A percentile compares a stretch with the other conserved stretches of the same genome.
phyloP scores from a whole-genome alignment of 1,139 yeast genomes.

The Nakaseomyces uthaithaninus region DNA sequence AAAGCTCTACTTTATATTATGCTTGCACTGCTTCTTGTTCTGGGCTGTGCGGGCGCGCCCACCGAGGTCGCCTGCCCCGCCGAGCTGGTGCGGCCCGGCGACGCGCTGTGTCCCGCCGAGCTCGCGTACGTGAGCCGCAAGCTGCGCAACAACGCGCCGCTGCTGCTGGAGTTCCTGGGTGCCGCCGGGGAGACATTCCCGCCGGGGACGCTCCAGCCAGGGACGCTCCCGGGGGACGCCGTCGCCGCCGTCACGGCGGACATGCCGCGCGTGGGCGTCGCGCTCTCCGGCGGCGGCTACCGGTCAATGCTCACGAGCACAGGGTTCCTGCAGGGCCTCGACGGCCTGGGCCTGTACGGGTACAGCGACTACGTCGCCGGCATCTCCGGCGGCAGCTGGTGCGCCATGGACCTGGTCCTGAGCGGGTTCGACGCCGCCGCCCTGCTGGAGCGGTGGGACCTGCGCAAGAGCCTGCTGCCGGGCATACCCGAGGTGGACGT shows the following conservation, averaged over 20 bases:
- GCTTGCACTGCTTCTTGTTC: no score
- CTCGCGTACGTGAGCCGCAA: no score
- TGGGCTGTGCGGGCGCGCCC: no score
- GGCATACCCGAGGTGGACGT: conserved; percentile 44
- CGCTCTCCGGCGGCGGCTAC: conserved; percentile 70
- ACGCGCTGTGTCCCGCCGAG: no score
- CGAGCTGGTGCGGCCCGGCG: no score
- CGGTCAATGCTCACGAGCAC: conserved; percentile 61
- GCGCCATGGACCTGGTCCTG: conserved; percentile 44
- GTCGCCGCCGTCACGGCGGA: conserved; percentile 7
- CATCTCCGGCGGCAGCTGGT: conserved; percentile 67
- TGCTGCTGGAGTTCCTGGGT: no score
- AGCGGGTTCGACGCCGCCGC: conserved; percentile 37
- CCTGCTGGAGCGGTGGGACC: conserved; percentile 38
- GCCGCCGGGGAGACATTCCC: no score
- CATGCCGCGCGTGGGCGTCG: conserved; percentile 43
- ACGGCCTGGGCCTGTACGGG: conserved; percentile 47
- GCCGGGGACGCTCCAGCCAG: no score
- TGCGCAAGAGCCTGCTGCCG: conserved; percentile 43
- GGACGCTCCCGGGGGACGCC: no score
- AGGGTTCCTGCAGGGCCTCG: conserved; percentile 51
- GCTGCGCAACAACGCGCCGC: no score
- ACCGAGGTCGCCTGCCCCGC: no score
- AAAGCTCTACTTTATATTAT: no score
- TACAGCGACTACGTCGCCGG: conserved; percentile 50